Percentiles rank a stretch among this genome's conserved stretches.
Conservation (phyloP, 2,329 filamentous ascomycete species). For the Fusarium agapanthi region DNA sequence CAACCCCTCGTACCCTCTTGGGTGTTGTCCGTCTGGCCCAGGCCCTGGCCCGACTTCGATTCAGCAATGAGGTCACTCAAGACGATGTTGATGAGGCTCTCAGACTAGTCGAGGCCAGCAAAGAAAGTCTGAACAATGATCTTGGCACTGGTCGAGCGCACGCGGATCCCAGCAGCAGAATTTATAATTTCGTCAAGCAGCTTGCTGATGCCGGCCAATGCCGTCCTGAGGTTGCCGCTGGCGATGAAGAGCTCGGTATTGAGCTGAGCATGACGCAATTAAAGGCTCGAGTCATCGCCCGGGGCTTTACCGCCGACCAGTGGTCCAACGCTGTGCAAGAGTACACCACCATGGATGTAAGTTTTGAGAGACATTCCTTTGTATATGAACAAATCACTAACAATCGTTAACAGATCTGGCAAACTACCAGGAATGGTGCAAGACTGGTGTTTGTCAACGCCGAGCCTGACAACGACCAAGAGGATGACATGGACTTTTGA, state of each 20-base stretch:
- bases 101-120: slow-evolving; percentile 89
- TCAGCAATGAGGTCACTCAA: slow-evolving; percentile 82
- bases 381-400: slow-evolving; percentile 48
- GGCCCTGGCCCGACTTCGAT: slow-evolving; percentile 89
- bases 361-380: slow-evolving; percentile 52
- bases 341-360: slow-evolving; percentile 88
- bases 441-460: slow-evolving; percentile 74
- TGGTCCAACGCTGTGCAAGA: slow-evolving; percentile 87
- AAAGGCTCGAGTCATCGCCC: slow-evolving; percentile 89
- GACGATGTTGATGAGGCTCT: slow-evolving; percentile 97
- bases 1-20: slow-evolving; percentile 90
- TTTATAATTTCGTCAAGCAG: slow-evolving; percentile 92
- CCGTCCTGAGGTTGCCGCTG: slow-evolving; percentile 73
- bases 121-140: slow-evolving; percentile 86
- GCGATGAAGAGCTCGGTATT: slow-evolving; percentile 60
- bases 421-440: slow-evolving; percentile 76
- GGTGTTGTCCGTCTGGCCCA: slow-evolving; percentile 93
- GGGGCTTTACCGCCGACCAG: slow-evolving; percentile 96
- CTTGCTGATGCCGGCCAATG: slow-evolving; percentile 89
- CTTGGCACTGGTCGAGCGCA: slow-evolving; percentile 67
- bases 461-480: slow-evolving; percentile 57
- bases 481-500: slow-evolving; percentile 59
- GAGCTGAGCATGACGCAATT: slow-evolving; percentile 91
- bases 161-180: slow-evolving; percentile 84
- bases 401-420: slow-evolving; percentile 70